Conservation (phyloP, 2,329 filamentous ascomycete species). For the Pyrenophora seminiperda region DNA sequence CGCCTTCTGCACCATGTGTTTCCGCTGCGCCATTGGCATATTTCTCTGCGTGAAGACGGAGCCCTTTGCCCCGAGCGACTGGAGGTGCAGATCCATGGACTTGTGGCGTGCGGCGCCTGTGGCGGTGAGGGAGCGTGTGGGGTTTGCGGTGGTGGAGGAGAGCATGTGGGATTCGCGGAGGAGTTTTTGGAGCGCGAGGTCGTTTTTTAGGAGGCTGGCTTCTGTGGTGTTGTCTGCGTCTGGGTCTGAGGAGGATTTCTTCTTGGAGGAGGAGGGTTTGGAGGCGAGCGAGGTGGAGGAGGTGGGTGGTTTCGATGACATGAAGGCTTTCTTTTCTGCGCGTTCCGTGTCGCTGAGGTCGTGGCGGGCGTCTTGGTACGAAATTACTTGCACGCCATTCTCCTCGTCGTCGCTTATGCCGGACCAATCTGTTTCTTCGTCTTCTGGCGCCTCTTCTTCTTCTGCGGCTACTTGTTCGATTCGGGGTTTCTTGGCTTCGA, state of each 20-base stretch:
- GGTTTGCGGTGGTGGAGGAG: constrained; percentile 50
- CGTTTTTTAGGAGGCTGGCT: constrained; percentile 77
- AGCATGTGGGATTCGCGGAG: constrained; percentile 92
- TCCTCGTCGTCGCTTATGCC: constrained; percentile 58
- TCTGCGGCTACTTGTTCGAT: constrained; percentile 36
- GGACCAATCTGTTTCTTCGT: constrained; percentile 62
- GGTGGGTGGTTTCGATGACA: constrained; percentile 63
- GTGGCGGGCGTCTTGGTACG: constrained; percentile 41
- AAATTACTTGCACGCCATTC: constrained; percentile 51
- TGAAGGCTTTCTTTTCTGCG: constrained; percentile 76
- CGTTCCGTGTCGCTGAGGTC: constrained; percentile 47
- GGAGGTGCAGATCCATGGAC: constrained; percentile 82
- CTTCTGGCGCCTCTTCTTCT: constrained; percentile 36
- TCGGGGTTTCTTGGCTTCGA: constrained; percentile 39
- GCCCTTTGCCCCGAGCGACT: constrained; percentile 76
- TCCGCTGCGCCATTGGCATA: constrained; percentile 87
- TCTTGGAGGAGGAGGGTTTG: constrained; percentile 9
- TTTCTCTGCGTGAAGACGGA: constrained; percentile 78
- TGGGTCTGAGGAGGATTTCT: constrained; percentile 5
- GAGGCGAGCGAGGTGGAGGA: constrained; percentile 28
- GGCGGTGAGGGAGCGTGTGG: constrained; percentile 46
- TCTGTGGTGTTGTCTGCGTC: constrained; percentile 60
- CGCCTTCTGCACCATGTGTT: constrained; percentile 77
- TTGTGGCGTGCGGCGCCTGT: constrained; percentile 76
- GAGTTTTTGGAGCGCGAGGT: constrained; percentile 87